Evolutionary conservation across 441 rosid species (phyloP), one percentile per base, ranked within the genome.

Genomic region (Euphorbia celastroides): DNA sequence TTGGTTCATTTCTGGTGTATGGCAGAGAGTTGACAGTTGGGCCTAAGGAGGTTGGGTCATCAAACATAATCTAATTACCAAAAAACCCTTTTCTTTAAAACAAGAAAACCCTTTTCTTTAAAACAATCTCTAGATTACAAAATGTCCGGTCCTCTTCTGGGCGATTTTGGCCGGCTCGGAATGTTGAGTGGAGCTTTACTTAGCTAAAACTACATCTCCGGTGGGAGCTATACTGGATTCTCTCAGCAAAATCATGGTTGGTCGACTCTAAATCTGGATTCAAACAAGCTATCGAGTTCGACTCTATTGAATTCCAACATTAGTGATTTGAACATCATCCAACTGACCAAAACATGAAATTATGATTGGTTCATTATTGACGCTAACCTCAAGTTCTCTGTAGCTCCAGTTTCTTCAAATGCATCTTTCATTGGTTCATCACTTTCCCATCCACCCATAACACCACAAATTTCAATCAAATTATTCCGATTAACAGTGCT

Each of bases 191-290:
- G n/a, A n/a, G n/a, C n/a, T n/a, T n/a, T n/a, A n/a, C n/a, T n/a
- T n/a, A n/a, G n/a, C n/a, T n/a, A n/a, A n/a, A n/a, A n/a, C n/a
- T n/a, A n/a, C n/a, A n/a, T n/a, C n/a, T n/a, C n/a, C n/a, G n/a
- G n/a, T n/a, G 48, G 48, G 48, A 42, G 48, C 62, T 7, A 91
- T 90, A 13, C 90, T 97, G 5, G 76, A 78, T 19, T 80, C 88
- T 0, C 65, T 93, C 5, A 96, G 98, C 0, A 85, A 73, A 60
- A 93, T 93, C 96, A 79, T 93, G 14, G 97, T 89, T 11, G 73
- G 3, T 83, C 95, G 1, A 89, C 93, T 0, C 72, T 93, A 1
- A 89, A 87, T 74, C 88, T 93, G 26, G 97, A 93, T 63, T 80
- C 76, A 1, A 93, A 93, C 78, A 75, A 59, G 62, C 5, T 93